Evolutionary conservation across 257 asterid species (phyloP).

Genomic region (Asclepias syriaca): DNA sequence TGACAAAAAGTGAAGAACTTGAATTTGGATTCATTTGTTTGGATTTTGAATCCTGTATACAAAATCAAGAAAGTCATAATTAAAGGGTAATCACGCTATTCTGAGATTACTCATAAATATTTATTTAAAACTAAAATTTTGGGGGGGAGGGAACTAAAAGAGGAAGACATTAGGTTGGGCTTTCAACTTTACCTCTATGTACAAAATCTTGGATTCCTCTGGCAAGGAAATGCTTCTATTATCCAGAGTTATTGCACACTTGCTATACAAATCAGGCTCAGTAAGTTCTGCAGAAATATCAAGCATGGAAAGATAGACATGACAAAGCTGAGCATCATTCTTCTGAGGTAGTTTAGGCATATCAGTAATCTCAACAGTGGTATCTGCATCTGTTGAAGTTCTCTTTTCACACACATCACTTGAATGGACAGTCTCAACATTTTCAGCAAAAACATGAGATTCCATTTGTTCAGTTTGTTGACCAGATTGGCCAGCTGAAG

Average conservation of each 20-base stretch:
- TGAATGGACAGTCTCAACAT: slow-evolving; percentile 32
- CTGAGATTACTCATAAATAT: background rate
- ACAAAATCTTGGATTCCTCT: slow-evolving; percentile 42
- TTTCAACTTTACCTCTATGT: slow-evolving; percentile 55
- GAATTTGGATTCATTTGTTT: slow-evolving; percentile 25
- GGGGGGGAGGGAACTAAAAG: background rate
- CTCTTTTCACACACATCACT: slow-evolving; percentile 36
- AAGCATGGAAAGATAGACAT: slow-evolving; percentile 66
- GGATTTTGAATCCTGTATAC: slow-evolving; percentile 45
- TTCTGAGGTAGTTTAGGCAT: slow-evolving; percentile 29
- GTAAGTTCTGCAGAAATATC: slow-evolving; percentile 83
- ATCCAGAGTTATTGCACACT: slow-evolving; percentile 48
- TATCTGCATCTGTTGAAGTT: slow-evolving; percentile 31
- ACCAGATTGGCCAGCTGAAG: slow-evolving; percentile 37
- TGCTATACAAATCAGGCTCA: slow-evolving; percentile 58
- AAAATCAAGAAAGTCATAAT: slow-evolving; percentile 6
- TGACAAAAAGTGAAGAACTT: slow-evolving; percentile 36
- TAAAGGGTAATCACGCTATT: background rate
- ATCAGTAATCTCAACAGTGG: slow-evolving; percentile 28
- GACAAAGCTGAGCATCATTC: slow-evolving; percentile 40
- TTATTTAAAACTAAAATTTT: no score
- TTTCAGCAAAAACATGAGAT: slow-evolving; percentile 45
- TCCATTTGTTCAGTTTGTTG: slow-evolving; percentile 45
- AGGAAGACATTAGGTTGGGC: slow-evolving; percentile 7
- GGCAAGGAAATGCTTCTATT: slow-evolving; percentile 29